Evolutionary conservation across 352 stramenopile genomes (phyloP).

Genomic region (Pythium sp.): DNA sequence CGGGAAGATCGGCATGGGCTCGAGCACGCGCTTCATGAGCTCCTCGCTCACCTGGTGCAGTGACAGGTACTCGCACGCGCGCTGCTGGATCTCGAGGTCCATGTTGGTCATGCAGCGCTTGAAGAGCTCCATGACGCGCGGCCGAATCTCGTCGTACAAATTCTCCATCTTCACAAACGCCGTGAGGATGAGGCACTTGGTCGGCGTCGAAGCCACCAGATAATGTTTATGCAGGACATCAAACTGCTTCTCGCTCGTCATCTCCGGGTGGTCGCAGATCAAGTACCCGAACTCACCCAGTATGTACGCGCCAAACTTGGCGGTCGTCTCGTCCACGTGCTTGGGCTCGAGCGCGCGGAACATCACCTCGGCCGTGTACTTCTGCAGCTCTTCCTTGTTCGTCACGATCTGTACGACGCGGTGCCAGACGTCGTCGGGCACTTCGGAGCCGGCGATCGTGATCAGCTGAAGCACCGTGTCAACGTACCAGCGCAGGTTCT

Average conservation of each 20-base stretch:
- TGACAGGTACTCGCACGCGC: constrained; percentile 94
- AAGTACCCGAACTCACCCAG: constrained; percentile 98
- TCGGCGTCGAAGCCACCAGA: constrained; percentile 71
- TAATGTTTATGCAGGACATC: constrained; percentile 97
- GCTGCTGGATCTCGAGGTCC: constrained; percentile 97
- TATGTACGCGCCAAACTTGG: constrained; percentile 95
- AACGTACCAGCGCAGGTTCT: constrained; percentile 95
- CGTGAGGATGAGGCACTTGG: constrained; percentile 93
- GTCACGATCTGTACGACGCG: constrained; percentile 99
- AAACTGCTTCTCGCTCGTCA: constrained; percentile 93
- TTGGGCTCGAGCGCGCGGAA: constrained; percentile 93
- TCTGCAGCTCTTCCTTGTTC: constrained; percentile 95
- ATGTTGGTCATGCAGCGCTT: constrained; percentile 92
- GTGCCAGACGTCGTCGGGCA: constrained; percentile 97
- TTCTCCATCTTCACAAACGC: constrained; percentile 97
- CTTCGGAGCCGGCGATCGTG: constrained; percentile 90
- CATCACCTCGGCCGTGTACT: constrained; percentile 94
- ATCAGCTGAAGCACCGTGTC: constrained; percentile 98
- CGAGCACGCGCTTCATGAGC: constrained; percentile 92
- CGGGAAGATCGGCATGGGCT: constrained; percentile 97
- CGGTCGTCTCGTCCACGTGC: constrained; percentile 94
- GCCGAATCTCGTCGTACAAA: constrained; percentile 77
- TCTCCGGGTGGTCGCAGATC: constrained; percentile 84
- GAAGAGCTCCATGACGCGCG: constrained; percentile 91
- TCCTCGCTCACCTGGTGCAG: constrained; percentile 86